Percentiles rank a stretch among this genome's conserved stretches.
Evolutionary conservation across 2,329 filamentous ascomycete genomes (phyloP).

Genomic region (Ophiostoma populinum): DNA sequence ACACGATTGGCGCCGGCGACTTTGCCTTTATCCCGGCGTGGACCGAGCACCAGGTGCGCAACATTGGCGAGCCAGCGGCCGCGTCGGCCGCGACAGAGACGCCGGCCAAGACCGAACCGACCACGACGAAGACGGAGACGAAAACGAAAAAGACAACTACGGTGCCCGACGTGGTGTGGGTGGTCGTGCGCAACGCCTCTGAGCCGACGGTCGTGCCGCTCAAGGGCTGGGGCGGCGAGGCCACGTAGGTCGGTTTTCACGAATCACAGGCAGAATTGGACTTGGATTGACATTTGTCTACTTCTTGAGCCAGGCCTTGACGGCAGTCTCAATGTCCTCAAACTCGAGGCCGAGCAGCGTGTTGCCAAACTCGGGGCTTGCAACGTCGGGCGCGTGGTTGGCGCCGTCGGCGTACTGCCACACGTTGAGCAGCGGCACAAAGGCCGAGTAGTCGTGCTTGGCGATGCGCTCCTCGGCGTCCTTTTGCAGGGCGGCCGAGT

Average conservation of each 20-base stretch:
- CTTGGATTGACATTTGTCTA: not conserved
- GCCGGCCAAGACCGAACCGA: too few relatives aligned
- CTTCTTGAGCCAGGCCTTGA: slow-evolving; percentile 10
- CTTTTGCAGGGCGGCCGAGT: slow-evolving; percentile 19
- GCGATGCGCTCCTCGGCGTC: slow-evolving; percentile 24
- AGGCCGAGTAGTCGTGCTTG: slow-evolving; percentile 21
- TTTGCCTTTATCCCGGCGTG: slow-evolving; percentile 54
- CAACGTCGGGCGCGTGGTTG: slow-evolving; percentile 13
- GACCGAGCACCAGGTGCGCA: slow-evolving; percentile 53
- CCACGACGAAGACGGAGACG: too few relatives aligned
- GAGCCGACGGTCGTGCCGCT: slow-evolving; percentile 45
- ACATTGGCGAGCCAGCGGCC: slow-evolving; percentile 35
- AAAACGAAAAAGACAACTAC: too few relatives aligned
- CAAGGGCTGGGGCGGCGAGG: slow-evolving; percentile 40
- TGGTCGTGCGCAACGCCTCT: slow-evolving; percentile 44
- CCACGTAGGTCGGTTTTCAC: slow-evolving; percentile 12
- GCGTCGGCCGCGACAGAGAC: slow-evolving; percentile 27
- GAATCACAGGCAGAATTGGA: too few relatives aligned
- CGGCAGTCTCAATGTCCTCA: slow-evolving; percentile 10
- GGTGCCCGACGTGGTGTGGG: slow-evolving; percentile 38
- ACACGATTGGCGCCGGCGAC: slow-evolving; percentile 44
- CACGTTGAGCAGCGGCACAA: slow-evolving; percentile 15
- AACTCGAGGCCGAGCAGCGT: slow-evolving; percentile 14
- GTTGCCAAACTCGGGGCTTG: slow-evolving; percentile 11
- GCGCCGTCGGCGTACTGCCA: slow-evolving; percentile 21